These are phyloP conservation scores for Starmerella cellae DNA, from an alignment of 805 yeast species.

Conservation along the genomic window DNA sequence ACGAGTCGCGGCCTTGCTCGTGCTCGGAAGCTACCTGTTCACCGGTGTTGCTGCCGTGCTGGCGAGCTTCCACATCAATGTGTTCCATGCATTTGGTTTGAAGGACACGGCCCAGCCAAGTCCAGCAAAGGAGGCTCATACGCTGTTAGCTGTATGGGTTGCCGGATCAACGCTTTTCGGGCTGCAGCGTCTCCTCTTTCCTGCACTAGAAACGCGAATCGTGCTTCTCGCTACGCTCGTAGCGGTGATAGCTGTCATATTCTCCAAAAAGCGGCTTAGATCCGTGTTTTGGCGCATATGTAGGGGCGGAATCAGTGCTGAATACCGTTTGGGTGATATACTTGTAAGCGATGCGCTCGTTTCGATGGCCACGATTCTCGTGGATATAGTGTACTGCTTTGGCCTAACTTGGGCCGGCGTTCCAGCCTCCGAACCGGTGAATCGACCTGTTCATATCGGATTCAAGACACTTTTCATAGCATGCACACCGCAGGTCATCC, in stretches of 20 bases:
- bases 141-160: background rate
- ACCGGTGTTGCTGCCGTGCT: slow-evolving; percentile 7
- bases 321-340: slow-evolving; percentile 60
- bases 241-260: slow-evolving; percentile 29
- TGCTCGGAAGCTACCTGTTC: slow-evolving; percentile 12
- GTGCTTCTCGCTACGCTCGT: slow-evolving; percentile 33
- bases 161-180: slow-evolving; percentile 5
- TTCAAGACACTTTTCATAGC: slow-evolving; percentile 25
- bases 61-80: slow-evolving; percentile 2
- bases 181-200: slow-evolving; percentile 4
- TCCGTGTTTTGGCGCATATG: slow-evolving; percentile 36
- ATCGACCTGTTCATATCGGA: slow-evolving; percentile 10
- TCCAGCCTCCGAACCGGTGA: slow-evolving; percentile 4
- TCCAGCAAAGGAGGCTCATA: slow-evolving; percentile 6
- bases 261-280: slow-evolving; percentile 34
- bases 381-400: slow-evolving; percentile 51
- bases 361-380: slow-evolving; percentile 62
- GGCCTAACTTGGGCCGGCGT: slow-evolving; percentile 31
- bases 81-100: slow-evolving; percentile 11
- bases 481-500: slow-evolving; percentile 51
- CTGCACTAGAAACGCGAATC: slow-evolving; percentile 13
- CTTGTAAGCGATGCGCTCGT: slow-evolving; percentile 73
- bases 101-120: background rate
- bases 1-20: slow-evolving; percentile 14
- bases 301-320: slow-evolving; percentile 46